phyloP scores from a whole-genome alignment of 352 stramenopile genomes.

The Phytophthora parvispora region DNA sequence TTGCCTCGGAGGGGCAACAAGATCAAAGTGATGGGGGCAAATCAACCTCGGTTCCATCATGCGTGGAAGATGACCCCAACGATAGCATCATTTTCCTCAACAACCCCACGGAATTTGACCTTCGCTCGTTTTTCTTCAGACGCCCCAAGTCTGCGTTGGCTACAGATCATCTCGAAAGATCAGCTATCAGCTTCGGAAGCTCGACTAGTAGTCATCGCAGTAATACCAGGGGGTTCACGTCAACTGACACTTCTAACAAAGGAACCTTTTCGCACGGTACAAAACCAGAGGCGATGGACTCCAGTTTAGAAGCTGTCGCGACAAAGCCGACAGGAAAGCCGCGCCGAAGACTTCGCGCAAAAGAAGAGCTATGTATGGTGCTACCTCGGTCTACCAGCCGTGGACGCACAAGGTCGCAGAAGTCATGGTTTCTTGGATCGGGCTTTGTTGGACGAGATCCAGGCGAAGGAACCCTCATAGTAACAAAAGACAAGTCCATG shows the following conservation, averaged over 20 bases:
- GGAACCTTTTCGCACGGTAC: not conserved
- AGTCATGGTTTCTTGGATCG: conserved; percentile 70
- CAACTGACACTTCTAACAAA: conserved; percentile 5
- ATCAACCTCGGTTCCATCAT: not conserved
- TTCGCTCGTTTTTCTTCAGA: conserved; percentile 31
- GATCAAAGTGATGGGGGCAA: not conserved
- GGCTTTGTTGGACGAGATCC: conserved; percentile 72
- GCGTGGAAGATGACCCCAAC: conserved; percentile 17
- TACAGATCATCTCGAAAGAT: conserved; percentile 20
- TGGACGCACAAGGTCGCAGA: conserved; percentile 40
- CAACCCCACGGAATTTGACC: conserved; percentile 32
- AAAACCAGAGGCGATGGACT: not conserved
- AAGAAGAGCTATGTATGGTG: conserved; percentile 72
- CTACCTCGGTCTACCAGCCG: conserved; percentile 35
- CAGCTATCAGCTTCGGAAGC: conserved; percentile 23
- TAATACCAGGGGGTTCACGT: conserved; percentile 1
- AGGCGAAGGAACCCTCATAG: conserved; percentile 54
- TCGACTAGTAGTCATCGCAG: conserved; percentile 22
- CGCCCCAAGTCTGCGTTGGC: conserved; percentile 7
- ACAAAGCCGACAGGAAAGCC: conserved; percentile 11
- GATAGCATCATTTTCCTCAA: conserved; percentile 36
- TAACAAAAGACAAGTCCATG: conserved; percentile 71
- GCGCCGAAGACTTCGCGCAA: conserved; percentile 44
- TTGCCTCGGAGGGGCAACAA: conserved; percentile 15
- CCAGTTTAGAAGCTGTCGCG: not conserved